Conservation (phyloP, 495 filamentous ascomycete species). For the Astrocystis sublimbata region DNA sequence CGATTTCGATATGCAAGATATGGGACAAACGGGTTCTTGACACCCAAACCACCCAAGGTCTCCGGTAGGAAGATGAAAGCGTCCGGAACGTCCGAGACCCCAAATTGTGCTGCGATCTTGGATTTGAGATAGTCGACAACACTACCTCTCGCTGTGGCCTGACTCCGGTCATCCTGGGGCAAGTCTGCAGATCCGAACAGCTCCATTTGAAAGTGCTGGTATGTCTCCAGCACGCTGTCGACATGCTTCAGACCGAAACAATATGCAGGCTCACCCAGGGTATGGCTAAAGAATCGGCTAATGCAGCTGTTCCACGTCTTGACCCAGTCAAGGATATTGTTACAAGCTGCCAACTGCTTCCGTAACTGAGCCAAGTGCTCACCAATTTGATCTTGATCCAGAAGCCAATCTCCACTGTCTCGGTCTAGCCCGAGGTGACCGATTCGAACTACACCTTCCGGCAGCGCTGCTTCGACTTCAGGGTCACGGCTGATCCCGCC, state of each 20-base stretch:
- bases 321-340: conserved; percentile 63
- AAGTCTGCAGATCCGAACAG: conserved; percentile 35
- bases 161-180: neutral
- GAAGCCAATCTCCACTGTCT: conserved; percentile 55
- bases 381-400: conserved; percentile 63
- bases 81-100: conserved; percentile 56
- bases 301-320: conserved; percentile 68
- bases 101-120: conserved; percentile 56
- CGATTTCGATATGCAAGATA: conserved; percentile 19
- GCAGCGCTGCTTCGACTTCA: conserved; percentile 38
- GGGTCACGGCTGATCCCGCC: conserved; percentile 21
- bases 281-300: conserved; percentile 64
- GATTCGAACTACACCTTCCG: conserved; percentile 60
- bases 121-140: conserved; percentile 53
- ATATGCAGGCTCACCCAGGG: conserved; percentile 64
- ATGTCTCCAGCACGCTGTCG: conserved; percentile 60
- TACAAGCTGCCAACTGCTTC: conserved; percentile 53
- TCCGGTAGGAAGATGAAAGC: conserved; percentile 63
- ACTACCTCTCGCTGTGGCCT: conserved; percentile 30
- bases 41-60: conserved; percentile 55
- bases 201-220: conserved; percentile 56
- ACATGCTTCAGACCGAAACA: conserved; percentile 66
- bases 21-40: conserved; percentile 57
- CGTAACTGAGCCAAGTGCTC: conserved; percentile 62
- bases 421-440: conserved; percentile 63